Percentiles rank a stretch among this genome's conserved stretches.
These are phyloP conservation scores for Chondrostereum purpureum DNA, from an alignment of 1,284 basidiomycete genomes.

Conservation along the genomic window DNA sequence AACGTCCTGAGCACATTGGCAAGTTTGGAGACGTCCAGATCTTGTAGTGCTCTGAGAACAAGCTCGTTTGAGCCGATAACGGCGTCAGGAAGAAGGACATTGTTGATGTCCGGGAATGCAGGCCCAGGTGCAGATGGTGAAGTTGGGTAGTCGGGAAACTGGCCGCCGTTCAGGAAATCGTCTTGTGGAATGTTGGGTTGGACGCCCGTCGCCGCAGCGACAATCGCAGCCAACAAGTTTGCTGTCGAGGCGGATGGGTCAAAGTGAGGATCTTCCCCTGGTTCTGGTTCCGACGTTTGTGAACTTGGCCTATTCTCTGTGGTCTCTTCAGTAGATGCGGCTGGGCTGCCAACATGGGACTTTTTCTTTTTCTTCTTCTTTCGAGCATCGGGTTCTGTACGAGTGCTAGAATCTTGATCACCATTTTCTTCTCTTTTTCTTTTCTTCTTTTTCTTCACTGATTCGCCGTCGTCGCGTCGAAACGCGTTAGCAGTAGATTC, in stretches of 20 bases:
- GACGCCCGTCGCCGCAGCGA: conserved; percentile 46
- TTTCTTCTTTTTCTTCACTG: conserved; percentile 11
- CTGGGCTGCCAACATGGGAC: conserved; percentile 5
- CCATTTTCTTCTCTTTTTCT: conserved; percentile 7
- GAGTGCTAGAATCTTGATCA: background rate
- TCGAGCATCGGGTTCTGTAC: conserved; percentile 7
- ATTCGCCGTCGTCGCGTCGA: background rate
- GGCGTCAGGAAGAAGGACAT: conserved; percentile 35
- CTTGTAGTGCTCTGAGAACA: conserved; percentile 61
- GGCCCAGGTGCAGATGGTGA: conserved; percentile 22
- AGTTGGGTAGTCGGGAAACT: conserved; percentile 17
- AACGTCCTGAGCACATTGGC: conserved; percentile 57
- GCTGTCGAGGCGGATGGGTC: conserved; percentile 32
- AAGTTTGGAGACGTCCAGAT: conserved; percentile 65
- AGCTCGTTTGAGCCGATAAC: conserved; percentile 63
- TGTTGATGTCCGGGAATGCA: conserved; percentile 22
- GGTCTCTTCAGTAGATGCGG: conserved; percentile 5
- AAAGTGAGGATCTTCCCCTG: conserved; percentile 17
- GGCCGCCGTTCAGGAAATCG: conserved; percentile 15
- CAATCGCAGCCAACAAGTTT: conserved; percentile 57
- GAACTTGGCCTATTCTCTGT: background rate
- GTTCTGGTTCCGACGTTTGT: background rate
- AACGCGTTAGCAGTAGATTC: background rate
- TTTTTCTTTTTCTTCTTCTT: conserved; percentile 24
- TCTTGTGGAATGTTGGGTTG: conserved; percentile 18